Conservation (phyloP, 192 early-diverging fungal genomes). For the Coemansia sp. region DNA sequence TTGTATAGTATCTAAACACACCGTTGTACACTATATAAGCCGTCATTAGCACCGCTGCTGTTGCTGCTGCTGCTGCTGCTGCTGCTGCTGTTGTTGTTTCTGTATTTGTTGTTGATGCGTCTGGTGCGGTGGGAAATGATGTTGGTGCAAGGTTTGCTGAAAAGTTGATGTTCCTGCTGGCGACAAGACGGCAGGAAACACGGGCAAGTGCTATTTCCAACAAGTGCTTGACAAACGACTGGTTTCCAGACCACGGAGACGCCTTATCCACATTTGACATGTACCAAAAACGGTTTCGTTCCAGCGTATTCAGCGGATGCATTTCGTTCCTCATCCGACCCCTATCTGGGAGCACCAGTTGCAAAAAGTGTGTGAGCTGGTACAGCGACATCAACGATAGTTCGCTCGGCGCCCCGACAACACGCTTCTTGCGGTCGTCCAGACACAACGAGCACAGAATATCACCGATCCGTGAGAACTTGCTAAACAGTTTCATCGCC, state of each 20-base stretch:
- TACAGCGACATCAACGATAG: conserved; percentile 26
- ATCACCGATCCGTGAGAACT: conserved; percentile 27
- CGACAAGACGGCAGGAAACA: conserved; percentile 5
- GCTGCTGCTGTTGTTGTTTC: conserved; percentile 5
- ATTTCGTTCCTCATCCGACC: neutral
- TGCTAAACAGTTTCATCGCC: conserved; percentile 32
- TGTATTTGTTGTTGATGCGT: too few relatives aligned
- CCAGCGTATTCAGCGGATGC: conserved; percentile 15
- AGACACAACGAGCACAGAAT: conserved; percentile 30
- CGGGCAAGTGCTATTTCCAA: conserved; percentile 28
- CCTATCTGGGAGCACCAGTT: conserved; percentile 23
- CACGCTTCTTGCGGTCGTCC: conserved; percentile 25
- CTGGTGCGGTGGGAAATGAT: neutral
- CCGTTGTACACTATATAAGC: conserved; percentile 35
- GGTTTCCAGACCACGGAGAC: conserved; percentile 23
- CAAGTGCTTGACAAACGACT: conserved; percentile 27
- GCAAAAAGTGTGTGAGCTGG: conserved; percentile 4
- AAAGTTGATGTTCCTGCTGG: neutral
- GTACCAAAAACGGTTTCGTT: conserved; percentile 1
- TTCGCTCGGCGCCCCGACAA: conserved; percentile 15
- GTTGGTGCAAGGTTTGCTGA: neutral
- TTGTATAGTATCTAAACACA: conserved; percentile 10
- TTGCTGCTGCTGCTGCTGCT: neutral
- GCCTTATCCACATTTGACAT: neutral
- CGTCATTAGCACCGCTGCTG: conserved; percentile 6